These are phyloP conservation scores for Saussurea involucrata DNA, from an alignment of 129 eudicot species.

Conservation along the genomic window DNA sequence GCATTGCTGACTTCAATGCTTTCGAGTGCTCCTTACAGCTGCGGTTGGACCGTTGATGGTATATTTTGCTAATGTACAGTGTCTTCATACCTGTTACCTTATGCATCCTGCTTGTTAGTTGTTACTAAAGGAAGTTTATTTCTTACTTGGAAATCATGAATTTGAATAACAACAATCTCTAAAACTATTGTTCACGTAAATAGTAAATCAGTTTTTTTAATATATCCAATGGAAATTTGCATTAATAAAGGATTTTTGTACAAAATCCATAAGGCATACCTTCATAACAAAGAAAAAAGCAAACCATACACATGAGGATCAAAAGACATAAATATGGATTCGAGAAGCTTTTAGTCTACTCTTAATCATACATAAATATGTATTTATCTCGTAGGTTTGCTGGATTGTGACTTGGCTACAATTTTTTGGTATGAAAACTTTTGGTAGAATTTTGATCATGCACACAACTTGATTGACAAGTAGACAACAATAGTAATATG, in stretches of 20 bases:
- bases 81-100: background rate
- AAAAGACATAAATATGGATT: background rate
- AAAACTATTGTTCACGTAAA: background rate
- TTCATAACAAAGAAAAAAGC: background rate
- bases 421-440: background rate
- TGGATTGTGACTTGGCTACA: background rate
- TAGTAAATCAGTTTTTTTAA: background rate
- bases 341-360: background rate
- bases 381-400: background rate
- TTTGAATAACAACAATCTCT: background rate
- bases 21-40: conserved; percentile 49
- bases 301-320: background rate
- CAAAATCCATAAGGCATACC: too few species aligned
- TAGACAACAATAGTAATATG: background rate
- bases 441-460: background rate
- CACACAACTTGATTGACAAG: background rate
- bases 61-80: background rate
- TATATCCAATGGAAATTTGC: background rate
- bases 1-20: conserved; percentile 90
- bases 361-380: background rate
- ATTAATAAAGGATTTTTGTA: background rate
- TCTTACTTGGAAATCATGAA: background rate
- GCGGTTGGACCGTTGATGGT: conserved; percentile 82
- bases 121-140: background rate
- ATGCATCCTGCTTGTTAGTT: background rate